Evolutionary conservation across 2,329 filamentous ascomycete genomes (phyloP).

Genomic region (Botryotinia narcissicola): DNA sequence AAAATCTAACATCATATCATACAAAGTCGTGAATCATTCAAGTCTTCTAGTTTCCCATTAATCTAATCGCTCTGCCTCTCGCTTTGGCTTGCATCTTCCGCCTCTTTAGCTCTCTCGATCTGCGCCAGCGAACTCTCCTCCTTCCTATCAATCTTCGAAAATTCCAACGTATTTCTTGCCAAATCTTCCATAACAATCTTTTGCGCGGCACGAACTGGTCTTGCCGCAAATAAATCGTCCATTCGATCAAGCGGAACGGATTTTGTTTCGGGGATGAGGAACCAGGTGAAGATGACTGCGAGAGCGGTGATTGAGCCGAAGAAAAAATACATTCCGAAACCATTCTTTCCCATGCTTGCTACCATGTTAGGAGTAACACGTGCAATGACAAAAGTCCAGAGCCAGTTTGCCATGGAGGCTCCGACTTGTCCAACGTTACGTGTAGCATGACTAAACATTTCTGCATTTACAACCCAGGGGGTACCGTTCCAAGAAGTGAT

Average conservation of each 20-base stretch:
- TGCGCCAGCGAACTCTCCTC: not conserved
- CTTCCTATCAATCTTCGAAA: slow-evolving; percentile 24
- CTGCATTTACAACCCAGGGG: slow-evolving; percentile 32
- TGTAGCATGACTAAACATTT: slow-evolving; percentile 31
- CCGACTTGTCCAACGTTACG: slow-evolving; percentile 30
- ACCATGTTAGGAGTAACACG: slow-evolving; percentile 29
- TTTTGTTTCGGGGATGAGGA: slow-evolving; percentile 65
- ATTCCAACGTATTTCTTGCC: slow-evolving; percentile 27
- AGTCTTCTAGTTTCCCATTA: not conserved
- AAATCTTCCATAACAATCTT: slow-evolving; percentile 32
- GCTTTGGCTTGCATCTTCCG: not conserved
- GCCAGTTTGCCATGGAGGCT: slow-evolving; percentile 29
- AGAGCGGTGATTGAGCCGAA: slow-evolving; percentile 56
- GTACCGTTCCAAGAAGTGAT: slow-evolving; percentile 34
- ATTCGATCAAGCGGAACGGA: slow-evolving; percentile 62
- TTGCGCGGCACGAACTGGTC: slow-evolving; percentile 30
- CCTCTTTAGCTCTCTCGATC: not conserved
- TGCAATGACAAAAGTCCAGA: slow-evolving; percentile 28
- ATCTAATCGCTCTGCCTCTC: not conserved
- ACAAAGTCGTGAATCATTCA: not conserved
- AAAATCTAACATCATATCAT: not conserved
- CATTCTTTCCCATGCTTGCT: slow-evolving; percentile 16
- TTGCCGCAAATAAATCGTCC: slow-evolving; percentile 55
- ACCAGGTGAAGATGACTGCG: slow-evolving; percentile 58
- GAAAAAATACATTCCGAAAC: slow-evolving; percentile 33